Percentiles rank a stretch among this genome's conserved stretches.
These are phyloP conservation scores for Aspergillus diversus DNA, from an alignment of 495 filamentous ascomycete species.

Conservation along the genomic window DNA sequence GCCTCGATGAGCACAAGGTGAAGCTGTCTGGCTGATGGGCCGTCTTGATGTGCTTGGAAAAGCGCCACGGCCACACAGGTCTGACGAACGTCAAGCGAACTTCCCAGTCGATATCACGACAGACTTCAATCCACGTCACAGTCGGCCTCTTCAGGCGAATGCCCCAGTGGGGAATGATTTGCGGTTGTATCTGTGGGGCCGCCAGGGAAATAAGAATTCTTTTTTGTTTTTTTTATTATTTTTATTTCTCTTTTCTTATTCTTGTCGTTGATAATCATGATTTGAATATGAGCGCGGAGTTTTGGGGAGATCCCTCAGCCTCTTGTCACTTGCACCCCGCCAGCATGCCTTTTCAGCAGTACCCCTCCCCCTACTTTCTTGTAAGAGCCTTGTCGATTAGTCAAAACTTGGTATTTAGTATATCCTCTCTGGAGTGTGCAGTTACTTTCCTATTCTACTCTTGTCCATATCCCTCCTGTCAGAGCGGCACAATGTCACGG, in stretches of 20 bases:
- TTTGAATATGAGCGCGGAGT: slow-evolving; percentile 22
- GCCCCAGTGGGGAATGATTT: slow-evolving; percentile 26
- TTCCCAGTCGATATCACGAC: slow-evolving; percentile 31
- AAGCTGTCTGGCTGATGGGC: slow-evolving; percentile 21
- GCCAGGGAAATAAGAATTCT: slow-evolving; percentile 17
- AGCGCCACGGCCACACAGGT: slow-evolving; percentile 30
- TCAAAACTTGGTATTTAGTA: slow-evolving; percentile 15
- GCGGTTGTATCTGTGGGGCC: slow-evolving; percentile 31
- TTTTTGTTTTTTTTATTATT: not conserved
- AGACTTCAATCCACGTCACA: slow-evolving; percentile 34
- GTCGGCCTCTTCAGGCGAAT: slow-evolving; percentile 22
- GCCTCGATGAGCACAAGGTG: slow-evolving; percentile 17
- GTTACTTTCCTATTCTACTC: slow-evolving; percentile 14
- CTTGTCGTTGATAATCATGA: slow-evolving; percentile 23
- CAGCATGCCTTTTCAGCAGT: slow-evolving; percentile 21
- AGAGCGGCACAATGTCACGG: slow-evolving; percentile 37
- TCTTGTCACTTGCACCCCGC: slow-evolving; percentile 21
- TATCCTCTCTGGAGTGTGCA: slow-evolving; percentile 7
- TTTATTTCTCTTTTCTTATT: no score
- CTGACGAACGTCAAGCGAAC: slow-evolving; percentile 28
- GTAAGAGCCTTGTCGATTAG: slow-evolving; percentile 18
- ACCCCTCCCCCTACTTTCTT: slow-evolving; percentile 27
- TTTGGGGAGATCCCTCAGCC: slow-evolving; percentile 24
- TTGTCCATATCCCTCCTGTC: slow-evolving; percentile 2
- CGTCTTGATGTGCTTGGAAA: slow-evolving; percentile 24